Percentiles rank a stretch among this genome's conserved stretches.
phyloP scores from a whole-genome alignment of 345 rosid species.

The Pseudoturritis turrita region DNA sequence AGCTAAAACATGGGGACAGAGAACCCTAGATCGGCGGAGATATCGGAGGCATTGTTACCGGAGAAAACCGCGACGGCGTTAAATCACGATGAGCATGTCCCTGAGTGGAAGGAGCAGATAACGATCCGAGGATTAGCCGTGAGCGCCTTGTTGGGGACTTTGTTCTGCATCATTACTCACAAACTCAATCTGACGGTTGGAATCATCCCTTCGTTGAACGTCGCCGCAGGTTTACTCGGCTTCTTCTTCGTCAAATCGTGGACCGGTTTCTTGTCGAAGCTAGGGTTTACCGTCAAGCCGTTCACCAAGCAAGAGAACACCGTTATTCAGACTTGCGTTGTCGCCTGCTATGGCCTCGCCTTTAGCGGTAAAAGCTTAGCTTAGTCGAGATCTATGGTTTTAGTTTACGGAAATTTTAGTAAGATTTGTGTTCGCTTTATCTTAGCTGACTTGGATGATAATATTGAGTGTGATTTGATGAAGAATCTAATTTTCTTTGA shows the following conservation, averaged over 20 bases:
- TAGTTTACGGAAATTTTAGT: neutral
- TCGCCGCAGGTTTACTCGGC: conserved; percentile 89
- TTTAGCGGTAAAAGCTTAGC: conserved; percentile 47
- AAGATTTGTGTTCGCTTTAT: too few species aligned
- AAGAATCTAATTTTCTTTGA: neutral
- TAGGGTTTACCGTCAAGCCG: conserved; percentile 58
- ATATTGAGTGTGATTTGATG: neutral
- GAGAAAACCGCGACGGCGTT: conserved; percentile 22
- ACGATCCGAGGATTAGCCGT: conserved; percentile 67
- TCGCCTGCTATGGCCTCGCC: conserved; percentile 92
- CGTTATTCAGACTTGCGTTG: conserved; percentile 94
- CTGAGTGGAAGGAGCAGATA: conserved; percentile 94
- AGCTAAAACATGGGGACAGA: conserved; percentile 54
- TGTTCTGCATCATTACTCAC: conserved; percentile 89
- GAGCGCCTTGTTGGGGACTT: conserved; percentile 63
- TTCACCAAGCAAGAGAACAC: conserved; percentile 93
- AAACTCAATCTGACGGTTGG: conserved; percentile 90
- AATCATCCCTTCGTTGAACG: conserved; percentile 81
- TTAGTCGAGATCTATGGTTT: neutral
- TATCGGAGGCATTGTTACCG: conserved; percentile 43
- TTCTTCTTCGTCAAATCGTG: conserved; percentile 92
- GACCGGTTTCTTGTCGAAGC: conserved; percentile 59
- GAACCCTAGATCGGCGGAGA: conserved; percentile 36
- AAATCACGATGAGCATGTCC: conserved; percentile 39
- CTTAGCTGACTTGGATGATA: neutral